Evolutionary conservation across 495 filamentous ascomycete genomes (phyloP).

Genomic region (Sporormia fimetaria): DNA sequence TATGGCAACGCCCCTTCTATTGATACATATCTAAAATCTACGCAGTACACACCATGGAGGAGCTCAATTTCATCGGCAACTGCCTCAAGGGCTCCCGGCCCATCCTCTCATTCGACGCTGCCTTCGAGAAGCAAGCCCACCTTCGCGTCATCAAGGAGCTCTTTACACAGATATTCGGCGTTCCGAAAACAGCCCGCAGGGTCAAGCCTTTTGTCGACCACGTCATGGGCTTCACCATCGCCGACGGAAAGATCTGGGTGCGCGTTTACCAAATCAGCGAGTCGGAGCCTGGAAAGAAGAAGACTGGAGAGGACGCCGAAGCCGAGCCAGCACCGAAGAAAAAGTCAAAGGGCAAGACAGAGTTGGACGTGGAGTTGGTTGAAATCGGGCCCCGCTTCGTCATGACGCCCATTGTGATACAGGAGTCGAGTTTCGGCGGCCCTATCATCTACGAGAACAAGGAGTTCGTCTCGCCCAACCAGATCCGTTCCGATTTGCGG

Average conservation of each 20-base stretch:
- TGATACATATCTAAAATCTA: conserved; percentile 1
- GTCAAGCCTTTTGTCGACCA: conserved; percentile 95
- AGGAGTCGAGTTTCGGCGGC: conserved; percentile 89
- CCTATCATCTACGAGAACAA: conserved; percentile 98
- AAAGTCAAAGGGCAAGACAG: conserved; percentile 41
- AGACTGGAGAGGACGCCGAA: conserved; percentile 29
- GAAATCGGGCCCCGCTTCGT: conserved; percentile 96
- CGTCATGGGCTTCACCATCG: conserved; percentile 82
- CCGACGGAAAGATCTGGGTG: conserved; percentile 94
- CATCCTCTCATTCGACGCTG: conserved; percentile 80
- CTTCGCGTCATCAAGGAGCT: conserved; percentile 71
- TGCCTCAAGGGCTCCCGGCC: conserved; percentile 92
- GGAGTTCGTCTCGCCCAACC: conserved; percentile 94
- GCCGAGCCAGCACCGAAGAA: conserved; percentile 26
- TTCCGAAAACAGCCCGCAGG: conserved; percentile 75
- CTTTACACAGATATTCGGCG: conserved; percentile 83
- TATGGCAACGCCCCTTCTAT: not conserved
- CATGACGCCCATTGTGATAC: conserved; percentile 87
- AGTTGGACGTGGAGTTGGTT: conserved; percentile 59
- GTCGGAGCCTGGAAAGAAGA: conserved; percentile 49
- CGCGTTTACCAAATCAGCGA: conserved; percentile 88
- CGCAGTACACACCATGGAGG: conserved; percentile 82
- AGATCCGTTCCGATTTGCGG: conserved; percentile 71
- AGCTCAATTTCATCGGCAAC: conserved; percentile 94
- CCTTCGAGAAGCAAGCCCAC: conserved; percentile 66